Percentiles rank a stretch among this genome's conserved stretches.
These are phyloP conservation scores for Boletellus emodensis DNA, from an alignment of 768 basidiomycete genomes.

Conservation along the genomic window DNA sequence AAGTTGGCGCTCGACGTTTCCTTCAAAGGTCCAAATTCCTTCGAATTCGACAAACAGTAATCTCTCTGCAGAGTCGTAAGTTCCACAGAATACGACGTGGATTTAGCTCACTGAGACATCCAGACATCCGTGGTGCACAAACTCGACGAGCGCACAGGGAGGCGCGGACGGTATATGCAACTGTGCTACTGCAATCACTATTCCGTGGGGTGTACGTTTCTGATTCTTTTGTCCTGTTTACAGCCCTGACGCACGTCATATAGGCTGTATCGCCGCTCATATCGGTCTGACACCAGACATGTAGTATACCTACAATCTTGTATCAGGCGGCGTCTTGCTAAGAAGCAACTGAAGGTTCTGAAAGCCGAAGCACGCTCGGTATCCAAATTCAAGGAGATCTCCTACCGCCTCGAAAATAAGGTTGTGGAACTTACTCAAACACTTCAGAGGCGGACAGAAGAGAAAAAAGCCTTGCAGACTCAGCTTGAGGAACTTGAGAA, in stretches of 20 bases:
- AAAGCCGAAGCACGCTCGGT: constrained; percentile 93
- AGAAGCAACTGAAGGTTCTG: constrained; percentile 78
- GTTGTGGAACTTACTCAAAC: constrained; percentile 97
- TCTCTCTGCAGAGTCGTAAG: constrained; percentile 84
- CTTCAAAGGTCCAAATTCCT: constrained; percentile 70
- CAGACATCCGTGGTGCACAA: constrained; percentile 74
- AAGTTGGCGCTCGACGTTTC: constrained; percentile 66
- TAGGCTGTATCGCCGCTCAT: constrained; percentile 53
- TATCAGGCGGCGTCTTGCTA: constrained; percentile 82
- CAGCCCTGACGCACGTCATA: constrained; percentile 5
- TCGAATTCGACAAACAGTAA: constrained; percentile 55
- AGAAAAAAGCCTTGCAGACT: constrained; percentile 83
- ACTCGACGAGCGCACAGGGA: constrained; percentile 59
- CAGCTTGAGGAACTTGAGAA: constrained; percentile 77
- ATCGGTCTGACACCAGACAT: constrained; percentile 58
- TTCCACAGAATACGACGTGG: constrained; percentile 16
- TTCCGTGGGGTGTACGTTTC: constrained; percentile 83
- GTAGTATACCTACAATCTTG: constrained; percentile 90
- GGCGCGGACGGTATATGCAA: constrained; percentile 55
- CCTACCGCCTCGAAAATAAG: constrained; percentile 97
- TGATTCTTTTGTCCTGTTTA: background rate
- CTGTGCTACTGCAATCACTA: constrained; percentile 73
- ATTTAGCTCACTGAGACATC: constrained; percentile 6
- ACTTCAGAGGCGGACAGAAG: constrained; percentile 83
- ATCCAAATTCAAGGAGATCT: constrained; percentile 97